phyloP scores from a whole-genome alignment of 2,329 filamentous ascomycete genomes.

The Neurospora sp. region DNA sequence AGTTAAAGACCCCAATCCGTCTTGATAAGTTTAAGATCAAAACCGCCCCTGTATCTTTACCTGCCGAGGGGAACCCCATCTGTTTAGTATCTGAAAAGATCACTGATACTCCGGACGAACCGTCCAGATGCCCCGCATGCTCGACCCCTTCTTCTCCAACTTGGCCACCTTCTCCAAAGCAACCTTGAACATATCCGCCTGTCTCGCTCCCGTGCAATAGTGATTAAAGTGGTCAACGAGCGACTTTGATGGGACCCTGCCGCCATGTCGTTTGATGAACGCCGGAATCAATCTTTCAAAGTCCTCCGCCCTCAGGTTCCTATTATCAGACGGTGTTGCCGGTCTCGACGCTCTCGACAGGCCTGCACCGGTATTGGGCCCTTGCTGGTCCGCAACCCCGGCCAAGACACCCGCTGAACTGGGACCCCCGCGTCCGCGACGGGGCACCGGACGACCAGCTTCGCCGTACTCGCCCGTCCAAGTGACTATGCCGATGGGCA shows the following conservation, averaged over 20 bases:
- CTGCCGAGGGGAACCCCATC: background rate
- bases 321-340: conserved; percentile 26
- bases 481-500: conserved; percentile 78
- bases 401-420: conserved; percentile 38
- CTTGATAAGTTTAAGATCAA: background rate
- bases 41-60: background rate
- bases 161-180: conserved; percentile 69
- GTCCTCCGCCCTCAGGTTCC: conserved; percentile 43
- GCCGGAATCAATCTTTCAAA: conserved; percentile 65
- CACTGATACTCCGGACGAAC: conserved; percentile 16
- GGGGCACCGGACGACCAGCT: conserved; percentile 54
- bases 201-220: conserved; percentile 58
- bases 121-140: conserved; percentile 44
- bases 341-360: conserved; percentile 37
- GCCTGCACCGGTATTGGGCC: conserved; percentile 16
- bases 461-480: conserved; percentile 85
- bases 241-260: conserved; percentile 71
- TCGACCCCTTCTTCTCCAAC: conserved; percentile 49
- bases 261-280: conserved; percentile 70
- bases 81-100: background rate
- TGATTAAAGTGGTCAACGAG: conserved; percentile 84
- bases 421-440: conserved; percentile 37
- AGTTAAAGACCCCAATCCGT: background rate
- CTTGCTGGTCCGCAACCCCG: too few relatives aligned
- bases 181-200: conserved; percentile 70